Base-by-base conservation (phyloP, 169 alveolate species). In the Plasmodium adleri region DNA sequence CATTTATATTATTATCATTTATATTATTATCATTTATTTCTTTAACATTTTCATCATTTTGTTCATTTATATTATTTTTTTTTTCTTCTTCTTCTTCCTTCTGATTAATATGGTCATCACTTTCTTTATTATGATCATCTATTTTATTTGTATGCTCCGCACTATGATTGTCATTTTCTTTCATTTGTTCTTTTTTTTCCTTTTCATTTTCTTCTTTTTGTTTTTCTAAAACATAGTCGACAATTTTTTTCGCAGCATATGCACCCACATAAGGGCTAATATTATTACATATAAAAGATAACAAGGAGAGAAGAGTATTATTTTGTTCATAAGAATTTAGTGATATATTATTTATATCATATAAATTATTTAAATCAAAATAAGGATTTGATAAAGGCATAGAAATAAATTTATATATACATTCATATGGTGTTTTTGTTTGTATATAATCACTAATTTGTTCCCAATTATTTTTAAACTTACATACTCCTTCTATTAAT, bases 241-340 rank as follows among this genome's bases (percentile, higher is more conserved):
- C 91, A 9, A 83, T 83, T 56, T 83, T 83, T 63, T 83, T 83
- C 0, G 91, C 91, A 6, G 91, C 91, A 45, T 83, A 83, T 4
- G 91, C 91, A 1, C 91, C 91, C 5, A 83, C 71, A 60, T 68
- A 83, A 5, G 91, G 91, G 6, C 91, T 83, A 32, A 83, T 71
- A 63, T 83, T 13, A 49, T 71, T 83, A n/a, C 91, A 83, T 43
- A 83, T 83, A 60, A 67, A 83, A 43, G 91, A 70, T 45, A 83
- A 76, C 3, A 83, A 49, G 1, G 91, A 83, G 2, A 83, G 66
- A 9, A 83, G 91, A 2, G 86, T 49, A 49, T 83, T 83, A 9
- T 83, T 83, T 32, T 78, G 89, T 64, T 78, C 67, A 78, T 47
- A 78, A 0, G 89, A 64, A n/a, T 52, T 64, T 1, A 78, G 39